phyloP scores from a whole-genome alignment of 2,329 filamentous ascomycete genomes.

The Diaporthe vexans region DNA sequence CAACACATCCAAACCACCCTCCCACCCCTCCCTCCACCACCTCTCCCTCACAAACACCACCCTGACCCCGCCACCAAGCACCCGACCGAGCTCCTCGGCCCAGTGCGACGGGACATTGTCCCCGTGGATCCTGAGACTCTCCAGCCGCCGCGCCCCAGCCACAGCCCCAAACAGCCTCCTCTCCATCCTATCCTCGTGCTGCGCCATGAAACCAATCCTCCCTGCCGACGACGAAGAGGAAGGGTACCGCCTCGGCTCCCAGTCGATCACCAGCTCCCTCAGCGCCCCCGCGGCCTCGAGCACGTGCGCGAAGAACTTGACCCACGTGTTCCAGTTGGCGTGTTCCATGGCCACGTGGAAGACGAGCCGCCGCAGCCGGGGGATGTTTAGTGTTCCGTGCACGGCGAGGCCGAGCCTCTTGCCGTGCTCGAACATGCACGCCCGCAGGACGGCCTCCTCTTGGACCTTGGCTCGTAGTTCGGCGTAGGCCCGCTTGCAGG shows the following conservation, averaged over 20 bases:
- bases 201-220: constrained; percentile 35
- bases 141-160: constrained; percentile 40
- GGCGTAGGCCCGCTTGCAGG: constrained; percentile 35
- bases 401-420: constrained; percentile 50
- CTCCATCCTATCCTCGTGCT: constrained; percentile 44
- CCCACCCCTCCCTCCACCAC: constrained; percentile 46
- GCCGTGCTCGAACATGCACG: constrained; percentile 46
- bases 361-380: constrained; percentile 46
- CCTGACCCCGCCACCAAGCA: constrained; percentile 33
- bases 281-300: constrained; percentile 41
- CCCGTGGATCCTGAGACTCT: constrained; percentile 45
- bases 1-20: neutral
- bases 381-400: constrained; percentile 47
- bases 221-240: constrained; percentile 40
- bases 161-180: constrained; percentile 45
- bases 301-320: constrained; percentile 48
- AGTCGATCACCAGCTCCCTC: constrained; percentile 49
- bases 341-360: constrained; percentile 48
- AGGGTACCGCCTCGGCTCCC: constrained; percentile 46
- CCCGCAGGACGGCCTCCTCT: constrained; percentile 45
- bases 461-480: constrained; percentile 45
- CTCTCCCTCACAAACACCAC: constrained; percentile 43
- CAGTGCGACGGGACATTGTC: constrained; percentile 43
- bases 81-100: constrained; percentile 42
- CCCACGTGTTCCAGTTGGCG: constrained; percentile 51